Conservation (phyloP, 352 stramenopile genomes). For the Phytophthora pinifolia region DNA sequence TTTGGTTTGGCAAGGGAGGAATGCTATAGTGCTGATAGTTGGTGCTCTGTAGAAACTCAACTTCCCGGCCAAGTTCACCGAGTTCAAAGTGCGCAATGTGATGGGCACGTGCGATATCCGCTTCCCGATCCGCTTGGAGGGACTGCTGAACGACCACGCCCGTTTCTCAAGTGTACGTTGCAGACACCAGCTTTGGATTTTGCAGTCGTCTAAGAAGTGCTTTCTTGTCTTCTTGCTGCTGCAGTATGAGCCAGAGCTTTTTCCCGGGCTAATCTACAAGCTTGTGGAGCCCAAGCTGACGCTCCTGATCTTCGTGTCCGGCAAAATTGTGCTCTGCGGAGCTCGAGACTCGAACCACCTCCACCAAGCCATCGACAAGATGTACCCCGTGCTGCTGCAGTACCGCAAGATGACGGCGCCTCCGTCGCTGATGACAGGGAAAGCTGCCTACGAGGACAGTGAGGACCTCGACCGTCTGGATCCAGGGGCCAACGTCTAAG, state of each 20-base stretch:
- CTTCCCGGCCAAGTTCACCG: constrained; percentile 81
- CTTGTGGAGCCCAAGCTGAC: constrained; percentile 97
- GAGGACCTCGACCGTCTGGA: constrained; percentile 72
- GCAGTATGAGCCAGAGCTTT: constrained; percentile 99
- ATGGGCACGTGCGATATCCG: constrained; percentile 97
- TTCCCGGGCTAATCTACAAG: constrained; percentile 99
- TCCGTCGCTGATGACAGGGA: constrained; percentile 70
- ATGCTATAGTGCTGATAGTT: neutral
- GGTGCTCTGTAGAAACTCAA: constrained; percentile 76
- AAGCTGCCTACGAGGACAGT: constrained; percentile 60
- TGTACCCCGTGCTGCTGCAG: constrained; percentile 66
- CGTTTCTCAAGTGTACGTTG: constrained; percentile 92
- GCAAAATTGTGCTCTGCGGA: constrained; percentile 98
- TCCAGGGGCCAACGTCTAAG: constrained; percentile 54
- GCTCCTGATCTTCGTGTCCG: constrained; percentile 98
- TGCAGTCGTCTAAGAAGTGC: constrained; percentile 64
- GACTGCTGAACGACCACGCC: constrained; percentile 95
- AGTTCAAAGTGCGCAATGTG: constrained; percentile 98
- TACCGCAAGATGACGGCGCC: constrained; percentile 77
- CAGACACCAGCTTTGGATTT: constrained; percentile 22
- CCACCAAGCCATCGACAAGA: constrained; percentile 67
- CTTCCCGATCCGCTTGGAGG: constrained; percentile 99
- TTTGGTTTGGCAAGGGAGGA: neutral
- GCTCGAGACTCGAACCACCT: constrained; percentile 75
- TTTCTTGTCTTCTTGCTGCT: constrained; percentile 95